Evolutionary conservation across 352 stramenopile genomes (phyloP), one percentile per base, ranked within the genome.

Genomic region (Pythium phragmitis): DNA sequence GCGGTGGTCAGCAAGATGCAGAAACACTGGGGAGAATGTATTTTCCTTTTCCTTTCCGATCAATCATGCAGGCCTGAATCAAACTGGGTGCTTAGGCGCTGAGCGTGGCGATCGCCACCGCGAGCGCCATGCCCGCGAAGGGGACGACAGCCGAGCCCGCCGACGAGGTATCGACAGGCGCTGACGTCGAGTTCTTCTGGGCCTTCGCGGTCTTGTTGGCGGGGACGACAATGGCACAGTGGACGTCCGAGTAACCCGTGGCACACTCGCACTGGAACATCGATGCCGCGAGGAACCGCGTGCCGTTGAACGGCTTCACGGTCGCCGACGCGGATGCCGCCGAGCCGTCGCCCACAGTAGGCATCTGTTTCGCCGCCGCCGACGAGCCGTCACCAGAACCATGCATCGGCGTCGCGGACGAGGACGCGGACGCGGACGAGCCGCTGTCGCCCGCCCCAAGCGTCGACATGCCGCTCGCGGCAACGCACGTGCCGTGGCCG

Each of bases 211-310:
- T 33, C 52, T 59, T 30, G 26, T 30, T 30, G 26, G 26, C 26
- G 26, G 26, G 76, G 45, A 85, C 67, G 70, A 87, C 76, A 48
- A 76, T 68, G 58, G 71, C 81, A 60, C 82, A 91, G 61, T 87
- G 79, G 49, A 76, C 68, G 3, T 80, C 82, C 19, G 69, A 68
- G 63, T 79, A 91, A 43, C 82, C 82, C 17, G 63, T 57, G 26
- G 89, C 69, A 54, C 82, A 91, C 64, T 76, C 30, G 66, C 82
- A 91, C 51, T 75, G 60, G 64, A 80, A 78, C 23, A 36, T 63
- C 48, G 50, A 51, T 39, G 58, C 21, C 36, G 36, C 30, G 47
- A 65, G 48, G 34, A 58, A 50, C 4, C 58, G 47, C 42, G 43
- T 63, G 28, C 9, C 13, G 42, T 55, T 63, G 3, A 42, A 33